Evolutionary conservation across 805 yeast species (phyloP), one percentile per base, ranked within the genome.

Genomic region (Suhomyces faveliae): DNA sequence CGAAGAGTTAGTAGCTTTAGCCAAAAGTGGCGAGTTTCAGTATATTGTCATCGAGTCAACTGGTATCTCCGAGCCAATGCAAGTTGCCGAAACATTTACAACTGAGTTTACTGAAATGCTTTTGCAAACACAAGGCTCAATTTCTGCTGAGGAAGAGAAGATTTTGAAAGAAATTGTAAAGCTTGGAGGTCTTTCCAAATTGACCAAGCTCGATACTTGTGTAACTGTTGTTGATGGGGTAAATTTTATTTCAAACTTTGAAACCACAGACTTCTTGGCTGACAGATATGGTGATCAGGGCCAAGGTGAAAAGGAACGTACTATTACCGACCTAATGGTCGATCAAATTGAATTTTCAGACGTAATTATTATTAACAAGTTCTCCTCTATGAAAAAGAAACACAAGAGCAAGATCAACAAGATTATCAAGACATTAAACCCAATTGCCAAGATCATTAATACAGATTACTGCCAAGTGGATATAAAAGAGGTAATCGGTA

Each of bases 31-130:
- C 9, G 63, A 62, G 27, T 71, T 68, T 40, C 68, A 75, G 38
- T 74, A 75, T 51, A 70, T 75, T 38, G 60, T 75, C 7, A 75
- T 75, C 35, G 80, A 75, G 53, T 66, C 74, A 6, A 72, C 79
- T 3, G 79, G 79, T 23, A 71, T 75, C 21, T 68, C 75, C 17
- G 80, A 75, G 53, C 79, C 79, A 23, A 72, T 73, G 77, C 78
- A 74, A 52, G 77, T 75, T 13, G 80, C 80, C 0, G 78, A 75
- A 52, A 76, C 79, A 3, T 75, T 75, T 50, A 67, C 77, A 4
- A 59, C 62, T 10, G 77, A 75, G 48, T 75, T 74, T 50, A 60
- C 75, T 5, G 61, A 66, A 13, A 54, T 66, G 35, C 52, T 73
- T 46, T 51, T 71, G 35, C 56, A 58, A 35, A 51, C 58, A 5